Percentiles rank a stretch among this genome's conserved stretches.
These are phyloP conservation scores for Forsythia viridissima DNA, from an alignment of 257 asterid species.

Conservation along the genomic window DNA sequence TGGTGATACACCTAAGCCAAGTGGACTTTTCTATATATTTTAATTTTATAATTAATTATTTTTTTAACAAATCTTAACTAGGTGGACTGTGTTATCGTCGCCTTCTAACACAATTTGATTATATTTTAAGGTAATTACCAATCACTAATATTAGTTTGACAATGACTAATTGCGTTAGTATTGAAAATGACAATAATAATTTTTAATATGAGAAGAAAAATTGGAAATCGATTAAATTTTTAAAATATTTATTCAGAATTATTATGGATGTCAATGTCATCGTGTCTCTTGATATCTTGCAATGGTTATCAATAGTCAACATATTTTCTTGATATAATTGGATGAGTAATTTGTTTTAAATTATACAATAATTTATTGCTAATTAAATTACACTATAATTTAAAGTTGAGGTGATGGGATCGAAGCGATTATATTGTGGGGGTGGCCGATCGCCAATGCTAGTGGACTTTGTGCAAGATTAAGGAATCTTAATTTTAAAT, in stretches of 20 bases:
- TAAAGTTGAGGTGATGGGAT: conserved; percentile 27
- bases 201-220: background rate
- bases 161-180: background rate
- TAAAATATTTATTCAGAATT: too few species aligned
- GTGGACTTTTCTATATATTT: conserved; percentile 13
- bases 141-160: background rate
- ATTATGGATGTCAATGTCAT: background rate
- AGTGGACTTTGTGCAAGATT: conserved; percentile 2
- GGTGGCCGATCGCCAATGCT: background rate
- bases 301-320: background rate
- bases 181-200: background rate
- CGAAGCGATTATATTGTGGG: conserved; percentile 14
- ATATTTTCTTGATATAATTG: background rate
- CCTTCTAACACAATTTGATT: conserved; percentile 23
- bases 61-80: conserved; percentile 18
- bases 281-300: background rate
- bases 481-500: conserved; percentile 8
- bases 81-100: conserved; percentile 22
- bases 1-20: conserved; percentile 24
- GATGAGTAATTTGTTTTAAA: background rate
- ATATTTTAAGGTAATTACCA: background rate
- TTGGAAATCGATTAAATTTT: background rate
- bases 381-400: background rate
- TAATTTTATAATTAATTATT: conserved; percentile 15
- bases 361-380: background rate